Evolutionary conservation across 345 rosid species (phyloP), one percentile per base, ranked within the genome.

Genomic region (Salix suchowensis): DNA sequence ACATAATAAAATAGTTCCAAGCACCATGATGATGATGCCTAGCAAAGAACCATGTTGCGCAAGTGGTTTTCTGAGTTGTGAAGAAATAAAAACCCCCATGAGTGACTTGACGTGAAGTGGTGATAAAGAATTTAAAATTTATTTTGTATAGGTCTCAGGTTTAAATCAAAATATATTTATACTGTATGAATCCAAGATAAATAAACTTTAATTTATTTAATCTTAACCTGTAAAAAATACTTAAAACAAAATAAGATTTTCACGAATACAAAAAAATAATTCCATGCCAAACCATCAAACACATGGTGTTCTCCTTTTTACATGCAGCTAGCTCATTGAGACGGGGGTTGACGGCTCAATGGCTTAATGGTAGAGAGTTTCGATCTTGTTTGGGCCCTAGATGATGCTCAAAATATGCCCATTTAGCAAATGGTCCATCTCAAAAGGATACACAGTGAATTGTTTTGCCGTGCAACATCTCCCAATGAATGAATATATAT

Each of bases 1-100:
- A 50, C 12, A 40, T 2, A 14, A 40, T 44, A 12, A 4, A 28
- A 46, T 15, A 68, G 16, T 68, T 68, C 6, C 71, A 77, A 68
- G 34, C 78, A 78, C 72, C 58, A 79, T 74, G 71, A 84, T 77
- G 75, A 69, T 79, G 78, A 76, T 28, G 24, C 77, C 78, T 40
- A 40, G 44, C 44, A 16, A 52, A 71, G 73, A 76, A 61, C 83
- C 81, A 80, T 76, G 81, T 65, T 74, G 80, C 74, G 67, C 67
- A 32, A 80, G 77, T 40, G 44, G 44, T 40, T 11, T 40, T 40
- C 44, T 2, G 13, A 40, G 13, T 77, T 78, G 74, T 44, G 44
- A 21, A n/a, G n/a, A 19, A 21, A 5, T n/a, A 54, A 52, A 19
- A 4, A 14, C n/a, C 6, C 12, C 30, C 50, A 44, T 9, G 40